phyloP scores from a whole-genome alignment of 2,329 filamentous ascomycete genomes.

The Colletotrichum theobromicola region DNA sequence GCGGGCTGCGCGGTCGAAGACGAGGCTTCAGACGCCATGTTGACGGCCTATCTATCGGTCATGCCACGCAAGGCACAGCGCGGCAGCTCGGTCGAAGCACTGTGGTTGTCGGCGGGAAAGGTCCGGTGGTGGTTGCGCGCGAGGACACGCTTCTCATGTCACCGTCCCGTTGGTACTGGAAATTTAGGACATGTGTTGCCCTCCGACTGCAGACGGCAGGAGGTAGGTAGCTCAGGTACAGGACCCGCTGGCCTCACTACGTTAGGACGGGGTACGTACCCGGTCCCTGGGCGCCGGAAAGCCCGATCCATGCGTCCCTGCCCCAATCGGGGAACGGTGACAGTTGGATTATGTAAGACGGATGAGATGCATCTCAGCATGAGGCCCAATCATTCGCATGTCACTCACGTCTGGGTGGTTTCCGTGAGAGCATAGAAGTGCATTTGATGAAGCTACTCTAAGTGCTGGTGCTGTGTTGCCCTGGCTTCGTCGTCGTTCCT shows the following conservation, averaged over 20 bases:
- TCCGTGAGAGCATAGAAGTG: neutral
- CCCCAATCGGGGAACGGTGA: slow-evolving; percentile 7
- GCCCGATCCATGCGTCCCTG: slow-evolving; percentile 12
- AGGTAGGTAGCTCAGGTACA: slow-evolving; percentile 8
- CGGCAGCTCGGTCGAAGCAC: slow-evolving; percentile 10
- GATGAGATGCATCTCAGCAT: neutral
- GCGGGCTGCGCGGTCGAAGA: slow-evolving; percentile 31
- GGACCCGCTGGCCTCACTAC: slow-evolving; percentile 18
- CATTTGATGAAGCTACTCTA: neutral
- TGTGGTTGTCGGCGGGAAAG: neutral
- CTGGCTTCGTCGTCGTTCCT: neutral
- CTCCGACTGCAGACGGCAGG: slow-evolving; percentile 6
- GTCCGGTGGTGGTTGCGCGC: neutral
- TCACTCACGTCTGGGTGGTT: neutral
- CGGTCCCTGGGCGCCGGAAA: slow-evolving; percentile 5
- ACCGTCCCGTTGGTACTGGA: slow-evolving; percentile 6
- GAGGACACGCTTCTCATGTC: slow-evolving; percentile 14
- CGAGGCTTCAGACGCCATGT: slow-evolving; percentile 44
- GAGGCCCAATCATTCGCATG: neutral
- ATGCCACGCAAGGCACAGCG: slow-evolving; percentile 17
- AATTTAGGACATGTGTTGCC: slow-evolving; percentile 20
- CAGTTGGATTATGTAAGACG: slow-evolving; percentile 6
- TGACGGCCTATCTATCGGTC: slow-evolving; percentile 19
- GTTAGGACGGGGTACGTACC: slow-evolving; percentile 4
- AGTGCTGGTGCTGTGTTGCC: neutral